Percentiles rank a stretch among this genome's conserved stretches.
Conservation (phyloP, 805 yeast species). For the Dipodascopsis uninucleata region DNA sequence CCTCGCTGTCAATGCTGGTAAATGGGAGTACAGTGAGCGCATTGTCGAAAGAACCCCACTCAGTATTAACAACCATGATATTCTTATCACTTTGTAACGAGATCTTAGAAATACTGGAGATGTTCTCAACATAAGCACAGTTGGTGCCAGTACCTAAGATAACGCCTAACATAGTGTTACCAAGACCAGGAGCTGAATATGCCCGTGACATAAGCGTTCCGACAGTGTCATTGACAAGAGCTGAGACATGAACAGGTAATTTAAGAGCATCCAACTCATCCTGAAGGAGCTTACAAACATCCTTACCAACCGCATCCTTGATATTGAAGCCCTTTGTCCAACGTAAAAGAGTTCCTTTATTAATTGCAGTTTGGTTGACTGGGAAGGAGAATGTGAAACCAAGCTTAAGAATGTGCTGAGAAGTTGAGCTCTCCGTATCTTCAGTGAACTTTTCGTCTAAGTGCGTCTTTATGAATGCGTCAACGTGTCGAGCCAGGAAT, state of each 20-base stretch:
- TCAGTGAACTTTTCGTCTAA: conserved; percentile 49
- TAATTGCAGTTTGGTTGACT: conserved; percentile 75
- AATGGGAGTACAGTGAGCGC: conserved; percentile 68
- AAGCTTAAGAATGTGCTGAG: conserved; percentile 50
- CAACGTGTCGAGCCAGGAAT: conserved; percentile 69
- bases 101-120: conserved; percentile 71
- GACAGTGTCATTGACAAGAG: conserved; percentile 92
- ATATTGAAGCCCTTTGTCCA: conserved; percentile 97
- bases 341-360: conserved; percentile 76
- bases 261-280: conserved; percentile 56
- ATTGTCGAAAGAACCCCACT: conserved; percentile 98
- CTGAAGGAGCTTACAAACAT: conserved; percentile 73
- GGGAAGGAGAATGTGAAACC: conserved; percentile 97
- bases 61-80: conserved; percentile 48
- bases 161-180: conserved; percentile 76
- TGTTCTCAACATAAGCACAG: conserved; percentile 84
- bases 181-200: conserved; percentile 57
- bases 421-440: conserved; percentile 26
- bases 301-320: conserved; percentile 78
- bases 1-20: conserved; percentile 68
- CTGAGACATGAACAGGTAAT: conserved; percentile 63
- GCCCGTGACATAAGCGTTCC: conserved; percentile 90
- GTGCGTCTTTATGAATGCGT: conserved; percentile 60
- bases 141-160: conserved; percentile 98
- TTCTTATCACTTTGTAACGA: conserved; percentile 1